A percentile compares a stretch with the other conserved stretches of the same genome.
These are phyloP conservation scores for Debaryomycetaceae sp. DNA, from an alignment of 1,139 yeast species.

Conservation along the genomic window DNA sequence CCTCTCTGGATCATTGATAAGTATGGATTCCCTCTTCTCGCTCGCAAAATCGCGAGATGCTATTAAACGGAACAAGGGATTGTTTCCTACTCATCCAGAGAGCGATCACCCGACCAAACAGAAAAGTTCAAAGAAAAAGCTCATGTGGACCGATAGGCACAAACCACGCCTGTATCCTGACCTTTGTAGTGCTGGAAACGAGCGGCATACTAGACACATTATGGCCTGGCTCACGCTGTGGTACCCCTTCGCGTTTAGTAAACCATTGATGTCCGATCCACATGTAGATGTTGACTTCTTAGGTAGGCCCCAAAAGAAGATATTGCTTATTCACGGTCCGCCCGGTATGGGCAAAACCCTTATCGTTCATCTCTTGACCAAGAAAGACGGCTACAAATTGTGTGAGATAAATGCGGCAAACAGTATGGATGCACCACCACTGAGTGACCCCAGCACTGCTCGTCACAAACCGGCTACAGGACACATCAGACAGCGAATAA, in stretches of 20 bases:
- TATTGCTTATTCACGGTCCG: conserved; percentile 78
- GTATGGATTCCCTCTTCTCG: conserved; percentile 21
- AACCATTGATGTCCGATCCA: conserved; percentile 8
- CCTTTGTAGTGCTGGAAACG: conserved; percentile 69
- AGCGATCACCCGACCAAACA: conserved; percentile 1
- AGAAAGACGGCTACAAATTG: conserved; percentile 70
- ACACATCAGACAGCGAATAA: conserved; percentile 43
- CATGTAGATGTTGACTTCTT: conserved; percentile 36
- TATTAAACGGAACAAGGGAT: too few species aligned
- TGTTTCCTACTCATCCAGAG: conserved; percentile 1
- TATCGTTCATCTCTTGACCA: conserved; percentile 75
- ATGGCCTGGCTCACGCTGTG: conserved; percentile 77
- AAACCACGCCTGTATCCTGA: conserved; percentile 58
- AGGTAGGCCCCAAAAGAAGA: conserved; percentile 61
- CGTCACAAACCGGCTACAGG: conserved; percentile 17
- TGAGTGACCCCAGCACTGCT: conserved; percentile 12
- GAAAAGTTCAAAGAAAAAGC: conserved; percentile 1
- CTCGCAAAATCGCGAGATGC: conserved; percentile 17
- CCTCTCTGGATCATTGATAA: conserved; percentile 10
- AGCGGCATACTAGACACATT: conserved; percentile 58
- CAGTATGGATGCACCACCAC: conserved; percentile 30
- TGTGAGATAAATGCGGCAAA: conserved; percentile 90
- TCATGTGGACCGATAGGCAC: conserved; percentile 77
- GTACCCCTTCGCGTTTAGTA: conserved; percentile 57
- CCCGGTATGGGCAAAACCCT: conserved; percentile 96